Conservation (phyloP, 2,329 filamentous ascomycete species). For the Cryphonectria nitschkei region DNA sequence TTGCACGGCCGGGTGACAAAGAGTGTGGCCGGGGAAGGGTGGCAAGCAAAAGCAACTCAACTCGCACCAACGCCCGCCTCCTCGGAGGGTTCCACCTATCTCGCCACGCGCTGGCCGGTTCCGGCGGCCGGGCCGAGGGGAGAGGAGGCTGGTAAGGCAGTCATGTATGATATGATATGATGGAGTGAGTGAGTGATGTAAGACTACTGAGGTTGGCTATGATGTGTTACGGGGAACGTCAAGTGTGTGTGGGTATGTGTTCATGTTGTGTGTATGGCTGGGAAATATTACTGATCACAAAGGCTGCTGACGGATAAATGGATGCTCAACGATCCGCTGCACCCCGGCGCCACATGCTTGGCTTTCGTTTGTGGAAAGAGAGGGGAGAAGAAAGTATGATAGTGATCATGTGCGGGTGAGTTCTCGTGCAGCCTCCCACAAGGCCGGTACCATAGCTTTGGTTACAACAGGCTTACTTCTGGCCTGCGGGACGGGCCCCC, state of each 20-base stretch:
- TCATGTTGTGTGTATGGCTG: not conserved
- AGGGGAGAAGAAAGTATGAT: not conserved
- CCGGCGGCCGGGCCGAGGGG: no score
- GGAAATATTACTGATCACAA: not conserved
- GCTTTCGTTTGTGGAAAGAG: not conserved
- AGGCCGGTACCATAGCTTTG: not conserved
- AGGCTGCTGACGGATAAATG: not conserved
- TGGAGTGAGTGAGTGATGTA: not conserved
- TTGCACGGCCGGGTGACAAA: no score
- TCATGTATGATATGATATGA: not conserved
- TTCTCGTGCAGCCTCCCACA: not conserved
- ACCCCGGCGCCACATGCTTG: not conserved
- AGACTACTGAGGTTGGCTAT: not conserved
- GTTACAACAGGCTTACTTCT: not conserved
- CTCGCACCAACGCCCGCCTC: not conserved
- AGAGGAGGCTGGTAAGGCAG: not conserved
- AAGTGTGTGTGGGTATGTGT: not conserved
- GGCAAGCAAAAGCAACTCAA: no score
- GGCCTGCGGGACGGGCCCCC: conserved; percentile 15
- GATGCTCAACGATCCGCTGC: not conserved
- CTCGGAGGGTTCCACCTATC: not conserved
- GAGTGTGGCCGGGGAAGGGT: not conserved
- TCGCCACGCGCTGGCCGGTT: not conserved
- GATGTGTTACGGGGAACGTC: no score
- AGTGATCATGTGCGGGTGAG: no score